A percentile compares a stretch with the other conserved stretches of the same genome.
Evolutionary conservation across 805 yeast species (phyloP).

Genomic region (Monosporozyma aerobia): DNA sequence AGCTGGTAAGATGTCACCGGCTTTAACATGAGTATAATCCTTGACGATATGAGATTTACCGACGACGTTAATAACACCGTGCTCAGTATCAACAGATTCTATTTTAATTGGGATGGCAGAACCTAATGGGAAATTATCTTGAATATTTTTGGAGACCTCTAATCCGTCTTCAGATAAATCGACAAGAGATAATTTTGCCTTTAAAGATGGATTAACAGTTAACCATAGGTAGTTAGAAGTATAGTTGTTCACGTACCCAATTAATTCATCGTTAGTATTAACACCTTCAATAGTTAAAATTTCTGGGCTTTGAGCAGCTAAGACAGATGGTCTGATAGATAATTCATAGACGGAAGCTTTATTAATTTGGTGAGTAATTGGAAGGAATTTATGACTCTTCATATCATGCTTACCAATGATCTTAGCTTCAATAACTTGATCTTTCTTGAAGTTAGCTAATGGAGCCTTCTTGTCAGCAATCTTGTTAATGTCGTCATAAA

Average conservation of each 20-base stretch:
- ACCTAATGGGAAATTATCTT: slow-evolving; percentile 61
- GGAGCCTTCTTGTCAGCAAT: slow-evolving; percentile 54
- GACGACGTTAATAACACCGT: slow-evolving; percentile 40
- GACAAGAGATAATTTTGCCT: slow-evolving; percentile 57
- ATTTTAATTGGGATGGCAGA: slow-evolving; percentile 55
- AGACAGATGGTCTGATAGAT: slow-evolving; percentile 40
- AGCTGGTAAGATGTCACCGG: slow-evolving; percentile 52
- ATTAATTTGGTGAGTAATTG: slow-evolving; percentile 50
- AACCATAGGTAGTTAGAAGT: slow-evolving; percentile 57
- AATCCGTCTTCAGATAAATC: slow-evolving; percentile 49
- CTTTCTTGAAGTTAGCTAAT: slow-evolving; percentile 47
- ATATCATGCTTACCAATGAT: slow-evolving; percentile 73
- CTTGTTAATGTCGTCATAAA: slow-evolving; percentile 44
- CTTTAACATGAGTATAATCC: slow-evolving; percentile 39
- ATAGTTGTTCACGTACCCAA: slow-evolving; percentile 59
- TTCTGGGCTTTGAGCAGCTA: slow-evolving; percentile 18
- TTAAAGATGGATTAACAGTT: slow-evolving; percentile 55
- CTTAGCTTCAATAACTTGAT: slow-evolving; percentile 49
- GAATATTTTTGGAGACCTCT: slow-evolving; percentile 39
- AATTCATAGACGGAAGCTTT: slow-evolving; percentile 57
- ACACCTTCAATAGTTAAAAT: slow-evolving; percentile 36
- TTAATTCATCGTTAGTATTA: slow-evolving; percentile 40
- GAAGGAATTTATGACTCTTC: slow-evolving; percentile 55
- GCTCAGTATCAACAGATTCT: slow-evolving; percentile 43
- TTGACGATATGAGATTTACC: slow-evolving; percentile 39